Base-by-base conservation (phyloP, 371 early-diverging fungal species). In the Syncephalastrum sp. region DNA sequence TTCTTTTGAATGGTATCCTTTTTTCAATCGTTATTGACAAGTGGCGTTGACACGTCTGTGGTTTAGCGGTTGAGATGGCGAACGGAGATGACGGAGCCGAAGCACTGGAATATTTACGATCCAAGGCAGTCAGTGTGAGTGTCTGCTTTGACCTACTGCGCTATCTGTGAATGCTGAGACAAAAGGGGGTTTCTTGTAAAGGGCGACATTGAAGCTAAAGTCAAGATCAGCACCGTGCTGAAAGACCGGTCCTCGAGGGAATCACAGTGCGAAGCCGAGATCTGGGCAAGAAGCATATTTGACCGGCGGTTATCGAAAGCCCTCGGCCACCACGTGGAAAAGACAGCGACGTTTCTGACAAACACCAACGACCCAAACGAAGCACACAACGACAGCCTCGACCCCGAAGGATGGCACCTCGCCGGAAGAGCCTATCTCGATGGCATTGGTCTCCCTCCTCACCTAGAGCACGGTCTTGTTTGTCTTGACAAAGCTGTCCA, bases 181-280 rank as follows among this genome's bases (percentile, higher is more conserved):
- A 33, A 33, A 33, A 33, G 38, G 38, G 38, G 29, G 29, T 7
- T 7, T 10, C 8, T 17, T 3, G 38, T 23, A 27, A 56, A 77
- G 77, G 77, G 74, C 23, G 70, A 77, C 56, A 55, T 77, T 12
- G 77, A 77, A 50, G 77, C 77, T 25, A 77, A 77, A 47, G 64
- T 74, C 29, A 77, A 77, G 61, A 50, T 77, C 12, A 69, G 69
- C 47, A 77, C 74, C 0, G 60, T 74, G 3, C 54, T 77, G n/a
- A 62, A 66, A 21, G 58, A 56, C 45, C 0, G 33, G 42, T 1
- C 24, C 57, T 24, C 29, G 58, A 38, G 67, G 70, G 33, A 56
- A 62, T 3, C 45, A 33, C 38, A 12, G 2, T 33, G 69, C 16
- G 77, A 77, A 53, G 74, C 77, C 2, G 65, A 57, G n/a, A 52